Evolutionary conservation across 2,329 filamentous ascomycete genomes (phyloP), one percentile per base, ranked within the genome.

Genomic region (Whalleya microplaca): DNA sequence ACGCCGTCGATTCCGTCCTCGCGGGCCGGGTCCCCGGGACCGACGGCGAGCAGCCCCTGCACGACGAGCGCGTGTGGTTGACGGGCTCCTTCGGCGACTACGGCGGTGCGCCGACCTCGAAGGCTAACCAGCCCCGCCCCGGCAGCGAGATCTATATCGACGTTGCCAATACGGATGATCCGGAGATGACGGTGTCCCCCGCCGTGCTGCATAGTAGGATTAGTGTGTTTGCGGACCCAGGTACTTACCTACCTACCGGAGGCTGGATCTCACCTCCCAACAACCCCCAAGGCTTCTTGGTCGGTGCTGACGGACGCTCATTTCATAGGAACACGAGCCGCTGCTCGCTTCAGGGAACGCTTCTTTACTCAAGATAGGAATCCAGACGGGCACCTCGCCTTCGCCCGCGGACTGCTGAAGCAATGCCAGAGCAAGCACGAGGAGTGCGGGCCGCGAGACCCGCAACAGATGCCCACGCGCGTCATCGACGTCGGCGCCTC

Each of bases 61-160:
- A 8, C 18, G 55, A 60, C 43, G 52, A 62, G 57, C 46, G 49
- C 5, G 57, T 60, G 4, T 60, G 55, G 54, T 41, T 62, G 16
- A 55, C 42, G 23, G 51, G 56, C 2, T 32, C 12, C 12, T 58
- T 59, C 45, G 14, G 2, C 4, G 46, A 62, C 20, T 6, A 27
- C 23, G 44, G 42, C n/a, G 41, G 41, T 4, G 2, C n/a, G 2
- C n/a, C 21, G 18, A 41, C 16, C n/a, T 19, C 16, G 2, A 14
- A 20, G 19, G 5, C 19, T 8, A 45, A 45, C 21, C 9, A 23
- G 19, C 18, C 23, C 12, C 21, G 18, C 20, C 0, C 2, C 3
- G 54, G 47, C 7, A 62, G 59, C 40, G 5, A 20, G 21, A 42
- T 62, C 2, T 50, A 21, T 12, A 37, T 62, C 5, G 19, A 47